phyloP scores from a whole-genome alignment of 2,329 filamentous ascomycete genomes.

The Claviceps lovelessii region DNA sequence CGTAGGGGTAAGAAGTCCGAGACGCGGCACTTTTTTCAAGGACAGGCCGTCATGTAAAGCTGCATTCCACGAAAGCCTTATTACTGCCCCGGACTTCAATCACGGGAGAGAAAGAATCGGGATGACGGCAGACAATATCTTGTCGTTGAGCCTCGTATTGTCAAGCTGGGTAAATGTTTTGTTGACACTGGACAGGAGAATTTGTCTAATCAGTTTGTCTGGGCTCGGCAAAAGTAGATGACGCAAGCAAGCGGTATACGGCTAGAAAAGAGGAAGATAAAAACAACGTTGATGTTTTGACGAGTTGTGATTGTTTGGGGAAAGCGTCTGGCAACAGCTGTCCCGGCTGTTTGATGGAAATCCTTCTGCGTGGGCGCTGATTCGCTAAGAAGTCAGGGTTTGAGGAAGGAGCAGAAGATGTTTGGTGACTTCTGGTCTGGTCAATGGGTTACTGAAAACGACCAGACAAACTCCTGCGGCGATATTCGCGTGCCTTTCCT shows the following conservation, averaged over 20 bases:
- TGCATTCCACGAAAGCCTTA: not conserved
- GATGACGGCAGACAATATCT: constrained; percentile 1
- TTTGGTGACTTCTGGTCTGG: not conserved
- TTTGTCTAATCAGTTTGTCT: not conserved
- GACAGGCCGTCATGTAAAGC: not conserved
- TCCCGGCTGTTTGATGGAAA: not conserved
- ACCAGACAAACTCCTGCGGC: not conserved
- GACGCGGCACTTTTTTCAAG: not conserved
- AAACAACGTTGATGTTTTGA: not conserved
- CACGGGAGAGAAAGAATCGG: not conserved
- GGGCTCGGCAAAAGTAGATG: too few relatives aligned
- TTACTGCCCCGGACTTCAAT: not conserved
- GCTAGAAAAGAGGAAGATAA: not conserved
- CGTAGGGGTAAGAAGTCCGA: not conserved
- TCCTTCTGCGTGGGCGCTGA: not conserved
- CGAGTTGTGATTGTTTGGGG: not conserved
- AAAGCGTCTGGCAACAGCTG: constrained; percentile 4
- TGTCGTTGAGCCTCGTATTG: not conserved
- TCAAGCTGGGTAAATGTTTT: not conserved
- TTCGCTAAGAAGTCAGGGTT: not conserved
- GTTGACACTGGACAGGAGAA: not conserved
- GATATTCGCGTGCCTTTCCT: not conserved
- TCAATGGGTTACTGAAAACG: not conserved
- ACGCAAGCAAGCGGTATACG: not conserved
- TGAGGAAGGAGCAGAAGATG: constrained; percentile 1